Evolutionary conservation across 345 rosid genomes (phyloP), one percentile per base, ranked within the genome.

Genomic region (Eucalyptus camaldulensis): DNA sequence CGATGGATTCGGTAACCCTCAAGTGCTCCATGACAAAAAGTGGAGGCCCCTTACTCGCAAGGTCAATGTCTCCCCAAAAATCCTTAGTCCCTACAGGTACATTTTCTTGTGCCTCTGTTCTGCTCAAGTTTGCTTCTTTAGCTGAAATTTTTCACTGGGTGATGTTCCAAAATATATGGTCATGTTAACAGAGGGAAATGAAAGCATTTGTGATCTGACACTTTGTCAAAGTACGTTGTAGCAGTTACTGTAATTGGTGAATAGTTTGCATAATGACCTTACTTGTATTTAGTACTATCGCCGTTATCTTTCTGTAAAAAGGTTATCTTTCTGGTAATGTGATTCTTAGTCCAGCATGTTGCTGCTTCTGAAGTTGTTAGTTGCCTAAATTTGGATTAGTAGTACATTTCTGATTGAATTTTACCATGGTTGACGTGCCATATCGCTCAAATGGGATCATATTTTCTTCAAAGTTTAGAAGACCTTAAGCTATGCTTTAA

Each of bases 11-110:
- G 85, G 54, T 8, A 89, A 92, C 45, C 91, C 90, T 69, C 86
- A 72, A 56, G 89, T 88, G 53, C 88, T 90, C 58, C 88, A 88
- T 49, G 89, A 88, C 86, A 89, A 88, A 53, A 89, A 88, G 43
- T 90, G 92, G 89, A 89, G 91, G 90, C 93, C 93, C 31, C 88
- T 92, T 29, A 90, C 92, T 33, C 86, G 93, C 27, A 92, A 92
- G 80, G 25, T 90, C 31, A 85, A 87, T 24, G 72, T 92, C 27
- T 86, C 92, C 19, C 40, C 91, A 15, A 88, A 81, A 86, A 83
- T 90, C 37, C 89, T 88, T 49, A 89, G 90, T 60, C 88, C 92
- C 27, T 90, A 92, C 85, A 87, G 91, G 91, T 92, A 89, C 47
- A 21, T 8, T 24, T 25, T 76, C 12, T 76, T 40, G 47, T 11